Evolutionary conservation across 441 rosid genomes (phyloP), one percentile per base, ranked within the genome.

Genomic region (Pelargonium citronellum): DNA sequence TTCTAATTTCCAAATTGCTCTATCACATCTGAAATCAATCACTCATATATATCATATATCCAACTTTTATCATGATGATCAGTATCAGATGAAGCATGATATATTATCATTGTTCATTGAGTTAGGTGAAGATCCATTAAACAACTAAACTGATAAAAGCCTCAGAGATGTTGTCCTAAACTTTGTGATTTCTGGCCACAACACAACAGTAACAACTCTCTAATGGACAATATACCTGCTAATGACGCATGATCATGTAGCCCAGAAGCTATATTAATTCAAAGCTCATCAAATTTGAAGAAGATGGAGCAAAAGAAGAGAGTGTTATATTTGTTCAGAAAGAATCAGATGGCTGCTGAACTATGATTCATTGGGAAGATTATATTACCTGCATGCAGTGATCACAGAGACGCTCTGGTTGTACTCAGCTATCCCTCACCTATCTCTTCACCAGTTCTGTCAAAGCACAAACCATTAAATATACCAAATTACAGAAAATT

Each of bases 391-490:
- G 80, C 99, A 94, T 55, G 96, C 99, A 2, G 96, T 90, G 71
- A 66, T 91, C 73, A 90, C 99, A 0, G 96, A 91, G 76, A 91
- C 95, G 30, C 90, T 94, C 61, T 93, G 96, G 41, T 79, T 94
- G 67, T 91, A 91, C 71, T 96, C 97, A 0, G 96, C 97, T 17
- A 96, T 91, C 64, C 97, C 97, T 72, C 97, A 87, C 95, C 94
- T 84, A 84, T 67, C 68, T 22, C 0, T 22, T 67, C 27, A n/a
- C 3, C 7, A 1, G 7, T 24, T n/a, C 41, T 10, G 4, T 49
- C 16, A 51, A 2, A 2, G 24, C 24, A 22, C 24, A 51, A 51
- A 51, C 57, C 57, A 51, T 51, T 15, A 51, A 13, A 7, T 5
- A 5, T 1, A 43, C 24, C 24, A 22, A 22, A 1, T 0, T 22